phyloP scores from a whole-genome alignment of 2,329 filamentous ascomycete species.

The Conoideocrella luteorostrata region DNA sequence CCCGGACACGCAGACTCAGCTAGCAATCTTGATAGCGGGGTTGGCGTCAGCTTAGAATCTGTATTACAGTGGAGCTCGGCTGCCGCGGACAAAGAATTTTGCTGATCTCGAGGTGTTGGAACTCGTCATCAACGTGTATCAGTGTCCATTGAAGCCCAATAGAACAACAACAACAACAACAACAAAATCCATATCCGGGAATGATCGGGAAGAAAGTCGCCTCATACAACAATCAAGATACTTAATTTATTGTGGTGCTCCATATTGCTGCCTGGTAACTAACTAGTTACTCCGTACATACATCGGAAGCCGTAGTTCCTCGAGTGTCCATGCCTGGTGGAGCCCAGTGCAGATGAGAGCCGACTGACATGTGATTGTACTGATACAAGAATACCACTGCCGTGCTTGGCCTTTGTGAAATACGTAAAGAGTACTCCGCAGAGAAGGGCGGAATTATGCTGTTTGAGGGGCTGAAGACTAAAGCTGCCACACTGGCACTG shows the following conservation, averaged over 20 bases:
- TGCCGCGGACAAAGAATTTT: no score
- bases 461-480: not conserved
- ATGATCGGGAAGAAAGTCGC: conserved; percentile 3
- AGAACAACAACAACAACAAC: no score
- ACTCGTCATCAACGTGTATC: no score
- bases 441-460: not conserved
- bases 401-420: no score
- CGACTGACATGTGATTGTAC: conserved; percentile 7
- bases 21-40: conserved; percentile 1
- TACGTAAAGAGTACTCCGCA: no score
- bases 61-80: not conserved
- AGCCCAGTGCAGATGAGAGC: not conserved
- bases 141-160: no score
- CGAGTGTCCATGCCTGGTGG: no score
- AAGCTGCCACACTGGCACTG: no score
- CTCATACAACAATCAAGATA: not conserved
- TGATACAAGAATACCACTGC: not conserved
- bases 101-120: no score
- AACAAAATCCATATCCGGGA: conserved; percentile 6
- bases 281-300: no score
- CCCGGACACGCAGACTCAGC: not conserved
- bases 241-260: no score
- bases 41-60: not conserved
- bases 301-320: no score
- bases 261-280: not conserved